Conservation (phyloP, 2,329 filamentous ascomycete species). For the Colletotrichum lindemuthianum region DNA sequence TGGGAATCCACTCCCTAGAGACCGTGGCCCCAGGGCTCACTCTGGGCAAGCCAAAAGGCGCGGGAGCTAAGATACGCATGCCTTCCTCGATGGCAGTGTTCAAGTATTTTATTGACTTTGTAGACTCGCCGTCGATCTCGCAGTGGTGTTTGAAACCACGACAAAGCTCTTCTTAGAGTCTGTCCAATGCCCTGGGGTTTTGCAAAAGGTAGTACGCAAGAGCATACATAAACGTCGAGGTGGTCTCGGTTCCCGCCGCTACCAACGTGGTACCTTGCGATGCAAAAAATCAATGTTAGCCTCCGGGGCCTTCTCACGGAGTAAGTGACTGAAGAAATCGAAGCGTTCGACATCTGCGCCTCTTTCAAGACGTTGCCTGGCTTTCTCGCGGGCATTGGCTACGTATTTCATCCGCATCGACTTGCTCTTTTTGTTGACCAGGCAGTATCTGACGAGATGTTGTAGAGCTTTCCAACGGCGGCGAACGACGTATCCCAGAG, state of each 20-base stretch:
- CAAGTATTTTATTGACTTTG: constrained; percentile 7
- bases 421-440: constrained; percentile 17
- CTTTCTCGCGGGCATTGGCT: background rate
- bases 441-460: constrained; percentile 1
- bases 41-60: constrained; percentile 13
- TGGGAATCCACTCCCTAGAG: constrained; percentile 13
- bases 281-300: constrained; percentile 19
- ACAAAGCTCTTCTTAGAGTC: constrained; percentile 4
- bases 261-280: constrained; percentile 10
- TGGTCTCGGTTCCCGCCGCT: constrained; percentile 20
- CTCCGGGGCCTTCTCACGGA: constrained; percentile 13
- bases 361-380: background rate
- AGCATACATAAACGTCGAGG: constrained; percentile 18
- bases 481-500: constrained; percentile 11
- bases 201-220: constrained; percentile 14
- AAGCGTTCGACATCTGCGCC: constrained; percentile 10
- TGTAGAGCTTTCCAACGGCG: constrained; percentile 12
- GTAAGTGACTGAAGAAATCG: constrained; percentile 22
- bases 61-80: constrained; percentile 22
- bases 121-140: constrained; percentile 9
- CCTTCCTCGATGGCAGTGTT: constrained; percentile 20
- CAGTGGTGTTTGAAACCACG: background rate
- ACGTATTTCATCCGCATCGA: constrained; percentile 14
- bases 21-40: constrained; percentile 15
- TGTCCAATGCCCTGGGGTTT: constrained; percentile 1